These are phyloP conservation scores for Tulasnella sp. DNA, from an alignment of 768 basidiomycete species.

Conservation along the genomic window DNA sequence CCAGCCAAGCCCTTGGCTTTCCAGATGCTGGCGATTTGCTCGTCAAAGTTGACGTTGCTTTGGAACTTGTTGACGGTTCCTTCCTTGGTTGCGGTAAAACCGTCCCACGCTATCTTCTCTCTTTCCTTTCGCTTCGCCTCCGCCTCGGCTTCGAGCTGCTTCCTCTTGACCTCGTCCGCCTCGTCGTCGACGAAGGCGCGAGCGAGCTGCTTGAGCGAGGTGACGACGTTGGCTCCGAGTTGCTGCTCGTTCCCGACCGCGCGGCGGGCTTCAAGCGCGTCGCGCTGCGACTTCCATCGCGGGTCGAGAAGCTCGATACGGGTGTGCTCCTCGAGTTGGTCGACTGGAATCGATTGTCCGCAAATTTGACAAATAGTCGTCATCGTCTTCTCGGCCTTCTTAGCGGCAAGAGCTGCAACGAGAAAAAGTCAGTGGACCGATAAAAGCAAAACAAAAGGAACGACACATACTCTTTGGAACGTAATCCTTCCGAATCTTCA, in stretches of 20 bases:
- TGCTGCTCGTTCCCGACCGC: constrained; percentile 84
- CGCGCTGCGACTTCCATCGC: constrained; percentile 95
- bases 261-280: constrained; percentile 81
- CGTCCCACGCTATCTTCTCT: constrained; percentile 98
- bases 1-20: constrained; percentile 85
- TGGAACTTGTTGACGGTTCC: constrained; percentile 92
- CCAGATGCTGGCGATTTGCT: constrained; percentile 96
- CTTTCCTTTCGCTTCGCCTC: constrained; percentile 75
- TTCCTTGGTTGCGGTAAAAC: constrained; percentile 91
- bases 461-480: constrained; percentile 22
- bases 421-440: not conserved
- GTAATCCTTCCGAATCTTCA: constrained; percentile 97
- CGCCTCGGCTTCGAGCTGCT: constrained; percentile 83
- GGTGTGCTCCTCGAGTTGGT: constrained; percentile 67
- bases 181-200: constrained; percentile 94
- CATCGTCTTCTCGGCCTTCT: constrained; percentile 58
- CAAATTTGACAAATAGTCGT: constrained; percentile 90
- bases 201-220: constrained; percentile 89
- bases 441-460: not conserved
- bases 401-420: constrained; percentile 21
- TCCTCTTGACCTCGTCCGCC: constrained; percentile 48
- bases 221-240: constrained; percentile 84
- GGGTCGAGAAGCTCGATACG: constrained; percentile 97
- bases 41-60: constrained; percentile 89
- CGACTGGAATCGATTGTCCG: constrained; percentile 55